Conservation (phyloP, 2,329 filamentous ascomycete genomes). For the Colletotrichum sp. region DNA sequence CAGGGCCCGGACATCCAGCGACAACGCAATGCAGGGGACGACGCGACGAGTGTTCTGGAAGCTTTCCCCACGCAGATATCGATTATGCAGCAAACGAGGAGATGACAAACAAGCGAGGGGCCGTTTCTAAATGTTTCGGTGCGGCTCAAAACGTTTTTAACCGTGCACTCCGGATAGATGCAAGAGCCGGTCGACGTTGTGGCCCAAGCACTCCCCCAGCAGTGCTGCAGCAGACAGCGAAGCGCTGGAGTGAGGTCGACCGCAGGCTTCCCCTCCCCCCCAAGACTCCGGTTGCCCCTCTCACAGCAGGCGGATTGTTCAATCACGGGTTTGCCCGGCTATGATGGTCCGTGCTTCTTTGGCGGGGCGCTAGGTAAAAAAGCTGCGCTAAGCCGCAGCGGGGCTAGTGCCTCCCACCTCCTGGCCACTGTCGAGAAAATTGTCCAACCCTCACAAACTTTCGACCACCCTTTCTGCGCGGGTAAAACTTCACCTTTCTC, state of each 20-base stretch:
- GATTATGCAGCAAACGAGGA: conserved; percentile 5
- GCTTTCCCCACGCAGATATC: background rate
- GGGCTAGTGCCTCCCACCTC: conserved; percentile 46
- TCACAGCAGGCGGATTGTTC: conserved; percentile 15
- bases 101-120: background rate
- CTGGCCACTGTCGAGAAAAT: conserved; percentile 43
- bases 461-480: conserved; percentile 41
- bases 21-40: background rate
- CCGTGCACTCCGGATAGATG: background rate
- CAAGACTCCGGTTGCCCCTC: background rate
- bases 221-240: background rate
- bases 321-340: conserved; percentile 21
- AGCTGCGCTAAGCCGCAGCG: conserved; percentile 2
- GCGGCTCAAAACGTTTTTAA: conserved; percentile 7
- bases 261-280: background rate
- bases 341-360: conserved; percentile 2
- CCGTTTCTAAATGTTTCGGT: conserved; percentile 12
- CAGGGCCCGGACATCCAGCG: background rate
- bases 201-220: background rate
- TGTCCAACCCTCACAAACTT: conserved; percentile 46
- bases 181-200: background rate
- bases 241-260: background rate
- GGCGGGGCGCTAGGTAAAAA: conserved; percentile 20
- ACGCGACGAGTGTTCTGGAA: background rate
- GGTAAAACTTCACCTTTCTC: conserved; percentile 48